Evolutionary conservation across 768 basidiomycete genomes (phyloP).

Genomic region (Sarcodon aspratus): DNA sequence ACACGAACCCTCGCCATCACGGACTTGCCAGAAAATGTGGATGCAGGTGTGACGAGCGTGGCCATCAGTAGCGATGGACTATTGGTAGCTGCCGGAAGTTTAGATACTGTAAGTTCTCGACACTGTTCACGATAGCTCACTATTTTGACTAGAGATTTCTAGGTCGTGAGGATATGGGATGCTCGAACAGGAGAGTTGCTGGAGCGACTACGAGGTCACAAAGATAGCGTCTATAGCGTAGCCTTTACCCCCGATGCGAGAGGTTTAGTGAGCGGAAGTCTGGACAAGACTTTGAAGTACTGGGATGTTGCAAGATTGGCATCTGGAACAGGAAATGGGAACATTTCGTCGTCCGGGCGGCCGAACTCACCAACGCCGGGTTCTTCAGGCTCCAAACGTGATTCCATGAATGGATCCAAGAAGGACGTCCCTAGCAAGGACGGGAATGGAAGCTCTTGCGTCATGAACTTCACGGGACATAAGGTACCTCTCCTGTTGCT

Average conservation of each 20-base stretch:
- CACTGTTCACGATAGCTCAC: no score
- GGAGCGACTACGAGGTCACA: constrained; percentile 48
- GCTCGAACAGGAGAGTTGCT: constrained; percentile 42
- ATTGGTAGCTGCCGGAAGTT: constrained; percentile 46
- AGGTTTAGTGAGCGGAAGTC: constrained; percentile 78
- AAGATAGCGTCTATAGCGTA: constrained; percentile 53
- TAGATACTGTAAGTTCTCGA: constrained; percentile 26
- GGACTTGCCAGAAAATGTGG: constrained; percentile 33
- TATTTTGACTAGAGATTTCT: neutral
- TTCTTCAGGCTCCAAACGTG: neutral
- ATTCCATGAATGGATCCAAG: constrained; percentile 5
- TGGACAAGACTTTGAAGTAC: constrained; percentile 54
- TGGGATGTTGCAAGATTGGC: constrained; percentile 34
- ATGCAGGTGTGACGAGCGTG: constrained; percentile 53
- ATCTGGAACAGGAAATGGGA: neutral
- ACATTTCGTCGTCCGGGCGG: constrained; percentile 1
- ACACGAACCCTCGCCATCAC: constrained; percentile 25
- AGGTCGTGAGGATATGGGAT: constrained; percentile 65
- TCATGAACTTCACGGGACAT: constrained; percentile 84
- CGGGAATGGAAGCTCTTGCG: constrained; percentile 41
- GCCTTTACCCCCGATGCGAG: constrained; percentile 91
- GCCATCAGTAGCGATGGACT: constrained; percentile 49
- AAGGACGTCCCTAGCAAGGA: constrained; percentile 29
- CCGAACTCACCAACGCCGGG: neutral
- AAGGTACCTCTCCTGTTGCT: constrained; percentile 41